phyloP scores from a whole-genome alignment of 129 eudicot species.

The Oenanthe sinensis region DNA sequence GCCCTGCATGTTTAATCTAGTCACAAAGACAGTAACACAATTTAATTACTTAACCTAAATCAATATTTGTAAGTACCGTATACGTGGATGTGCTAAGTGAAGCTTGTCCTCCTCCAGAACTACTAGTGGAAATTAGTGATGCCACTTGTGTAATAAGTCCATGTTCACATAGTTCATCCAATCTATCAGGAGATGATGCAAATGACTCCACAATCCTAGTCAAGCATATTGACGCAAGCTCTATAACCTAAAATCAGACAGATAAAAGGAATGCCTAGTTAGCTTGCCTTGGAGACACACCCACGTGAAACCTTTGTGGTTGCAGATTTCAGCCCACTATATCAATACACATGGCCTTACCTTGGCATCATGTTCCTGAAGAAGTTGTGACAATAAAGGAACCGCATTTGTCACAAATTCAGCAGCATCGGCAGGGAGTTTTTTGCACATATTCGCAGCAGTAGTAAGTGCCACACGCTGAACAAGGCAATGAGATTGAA shows the following conservation, averaged over 20 bases:
- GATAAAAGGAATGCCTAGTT: not conserved
- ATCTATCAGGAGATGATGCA: conserved; percentile 76
- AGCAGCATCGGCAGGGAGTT: conserved; percentile 96
- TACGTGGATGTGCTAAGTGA: conserved; percentile 87
- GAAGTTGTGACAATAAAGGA: conserved; percentile 86
- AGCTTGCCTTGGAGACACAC: not conserved
- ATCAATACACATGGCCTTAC: conserved; percentile 19
- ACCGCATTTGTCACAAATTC: conserved; percentile 99
- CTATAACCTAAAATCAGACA: conserved; percentile 52
- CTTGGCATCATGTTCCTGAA: conserved; percentile 96
- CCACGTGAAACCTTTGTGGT: not conserved
- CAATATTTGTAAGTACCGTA: conserved; percentile 45
- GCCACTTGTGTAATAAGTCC: conserved; percentile 97
- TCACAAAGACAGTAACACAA: not conserved
- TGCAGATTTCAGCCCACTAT: not conserved
- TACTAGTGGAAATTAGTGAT: conserved; percentile 75
- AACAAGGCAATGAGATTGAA: not conserved
- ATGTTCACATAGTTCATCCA: conserved; percentile 87
- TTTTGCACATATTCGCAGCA: conserved; percentile 99
- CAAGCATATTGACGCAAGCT: conserved; percentile 96
- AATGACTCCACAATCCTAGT: conserved; percentile 92
- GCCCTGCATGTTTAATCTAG: conserved; percentile 46
- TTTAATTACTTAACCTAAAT: not conserved
- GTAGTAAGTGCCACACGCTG: conserved; percentile 95
- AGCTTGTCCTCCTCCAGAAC: conserved; percentile 95